Evolutionary conservation across 1,139 yeast genomes (phyloP).

Genomic region (Hansenula sp.): DNA sequence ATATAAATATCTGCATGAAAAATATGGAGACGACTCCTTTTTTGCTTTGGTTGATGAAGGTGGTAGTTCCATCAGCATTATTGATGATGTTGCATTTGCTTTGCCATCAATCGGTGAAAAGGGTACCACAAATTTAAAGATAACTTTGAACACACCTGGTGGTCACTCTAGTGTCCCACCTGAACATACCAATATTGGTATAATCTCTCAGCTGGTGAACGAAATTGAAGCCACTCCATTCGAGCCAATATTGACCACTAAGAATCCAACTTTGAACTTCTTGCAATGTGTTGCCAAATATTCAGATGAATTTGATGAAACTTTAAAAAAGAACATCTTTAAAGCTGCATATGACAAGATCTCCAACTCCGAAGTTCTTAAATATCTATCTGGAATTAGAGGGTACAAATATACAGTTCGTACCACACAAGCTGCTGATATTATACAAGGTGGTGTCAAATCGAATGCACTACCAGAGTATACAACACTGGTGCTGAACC

Average conservation of each 20-base stretch:
- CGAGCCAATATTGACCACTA: slow-evolving; percentile 35
- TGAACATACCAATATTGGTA: slow-evolving; percentile 65
- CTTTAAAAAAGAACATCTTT: background rate
- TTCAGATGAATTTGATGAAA: slow-evolving; percentile 22
- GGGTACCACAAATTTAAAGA: slow-evolving; percentile 50
- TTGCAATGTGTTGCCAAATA: slow-evolving; percentile 46
- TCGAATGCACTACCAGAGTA: slow-evolving; percentile 69
- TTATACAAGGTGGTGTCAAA: slow-evolving; percentile 57
- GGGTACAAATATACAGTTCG: slow-evolving; percentile 25
- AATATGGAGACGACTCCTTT: slow-evolving; percentile 44
- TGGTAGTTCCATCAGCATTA: slow-evolving; percentile 25
- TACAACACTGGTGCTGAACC: slow-evolving; percentile 49
- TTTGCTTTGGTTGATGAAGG: slow-evolving; percentile 58
- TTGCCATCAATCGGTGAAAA: slow-evolving; percentile 56
- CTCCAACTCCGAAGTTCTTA: slow-evolving; percentile 38
- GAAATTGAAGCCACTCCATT: slow-evolving; percentile 46
- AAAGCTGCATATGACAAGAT: slow-evolving; percentile 8
- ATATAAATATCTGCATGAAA: slow-evolving; percentile 33
- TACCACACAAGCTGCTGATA: slow-evolving; percentile 61
- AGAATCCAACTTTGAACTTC: slow-evolving; percentile 44
- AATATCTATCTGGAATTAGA: slow-evolving; percentile 23
- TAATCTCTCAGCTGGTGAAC: slow-evolving; percentile 47
- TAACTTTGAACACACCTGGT: slow-evolving; percentile 51
- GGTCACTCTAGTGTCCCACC: slow-evolving; percentile 75
- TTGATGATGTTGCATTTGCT: slow-evolving; percentile 43